Conservation (phyloP, 352 stramenopile genomes). For the Globisporangium lucens region DNA sequence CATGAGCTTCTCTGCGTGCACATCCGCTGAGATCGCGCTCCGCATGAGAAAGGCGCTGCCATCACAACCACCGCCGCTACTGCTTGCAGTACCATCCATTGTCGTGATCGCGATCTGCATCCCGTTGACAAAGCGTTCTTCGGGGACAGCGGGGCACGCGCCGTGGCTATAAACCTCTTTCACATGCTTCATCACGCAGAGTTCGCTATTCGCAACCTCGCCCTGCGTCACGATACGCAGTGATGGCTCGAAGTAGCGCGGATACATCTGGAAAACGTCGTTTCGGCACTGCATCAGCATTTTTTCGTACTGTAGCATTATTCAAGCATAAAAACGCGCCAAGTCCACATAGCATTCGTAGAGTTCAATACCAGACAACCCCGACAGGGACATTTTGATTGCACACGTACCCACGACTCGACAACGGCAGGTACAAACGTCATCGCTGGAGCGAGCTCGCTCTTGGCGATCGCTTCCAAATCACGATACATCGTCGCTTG, state of each 20-base stretch:
- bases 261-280: constrained; percentile 63
- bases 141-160: constrained; percentile 16
- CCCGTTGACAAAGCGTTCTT: constrained; percentile 7
- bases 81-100: background rate
- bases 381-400: background rate
- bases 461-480: constrained; percentile 22
- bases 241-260: constrained; percentile 53
- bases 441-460: constrained; percentile 21
- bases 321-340: background rate
- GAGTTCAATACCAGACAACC: background rate
- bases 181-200: constrained; percentile 33
- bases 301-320: constrained; percentile 29
- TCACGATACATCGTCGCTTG: constrained; percentile 27
- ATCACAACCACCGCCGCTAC: background rate
- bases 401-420: constrained; percentile 25
- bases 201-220: constrained; percentile 10
- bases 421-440: constrained; percentile 19
- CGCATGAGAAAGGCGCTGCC: background rate
- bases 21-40: constrained; percentile 55
- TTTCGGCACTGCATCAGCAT: constrained; percentile 48
- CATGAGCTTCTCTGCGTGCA: constrained; percentile 56
- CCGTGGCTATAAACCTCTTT: constrained; percentile 41
- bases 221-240: constrained; percentile 28
- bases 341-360: background rate
- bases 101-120: constrained; percentile 8